Percentiles rank a stretch among this genome's conserved stretches.
Conservation (phyloP, 129 eudicot genomes). For the Flaveria bidentis region DNA sequence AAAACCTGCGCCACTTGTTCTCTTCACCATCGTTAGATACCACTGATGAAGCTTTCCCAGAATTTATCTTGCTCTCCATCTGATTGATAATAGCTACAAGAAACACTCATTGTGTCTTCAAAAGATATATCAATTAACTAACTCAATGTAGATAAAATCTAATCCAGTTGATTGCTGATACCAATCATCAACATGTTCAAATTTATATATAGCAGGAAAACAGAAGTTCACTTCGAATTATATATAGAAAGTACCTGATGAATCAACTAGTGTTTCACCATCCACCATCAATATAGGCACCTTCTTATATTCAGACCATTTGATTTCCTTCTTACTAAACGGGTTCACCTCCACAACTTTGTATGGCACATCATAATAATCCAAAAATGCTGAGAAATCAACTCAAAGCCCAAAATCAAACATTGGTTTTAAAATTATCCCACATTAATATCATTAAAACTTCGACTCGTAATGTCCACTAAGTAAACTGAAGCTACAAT, state of each 20-base stretch:
- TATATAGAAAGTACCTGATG: slow-evolving; percentile 57
- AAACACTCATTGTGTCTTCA: slow-evolving; percentile 21
- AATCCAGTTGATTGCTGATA: not conserved
- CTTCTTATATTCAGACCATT: slow-evolving; percentile 87
- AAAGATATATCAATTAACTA: slow-evolving; percentile 19
- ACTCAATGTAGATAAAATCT: not conserved
- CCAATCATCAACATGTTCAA: not conserved
- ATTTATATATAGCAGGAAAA: not conserved
- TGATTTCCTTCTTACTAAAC: slow-evolving; percentile 74
- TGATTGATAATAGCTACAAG: slow-evolving; percentile 59
- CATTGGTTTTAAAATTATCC: too few relatives aligned
- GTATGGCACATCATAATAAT: slow-evolving; percentile 75
- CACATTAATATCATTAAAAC: not conserved
- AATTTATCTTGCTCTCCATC: slow-evolving; percentile 33
- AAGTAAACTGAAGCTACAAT: not conserved
- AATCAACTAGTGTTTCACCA: slow-evolving; percentile 70
- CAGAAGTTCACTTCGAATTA: not conserved
- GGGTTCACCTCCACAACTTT: slow-evolving; percentile 81
- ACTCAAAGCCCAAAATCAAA: not conserved
- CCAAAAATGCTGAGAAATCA: slow-evolving; percentile 65
- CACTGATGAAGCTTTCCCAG: slow-evolving; percentile 34
- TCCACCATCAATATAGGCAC: slow-evolving; percentile 81
- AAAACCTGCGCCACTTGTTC: slow-evolving; percentile 53
- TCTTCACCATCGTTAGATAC: slow-evolving; percentile 46
- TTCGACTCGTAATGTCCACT: not conserved